Percentiles rank a stretch among this genome's conserved stretches.
Conservation (phyloP, 2,329 filamentous ascomycete species). For the Arthrinium phaeospermum region DNA sequence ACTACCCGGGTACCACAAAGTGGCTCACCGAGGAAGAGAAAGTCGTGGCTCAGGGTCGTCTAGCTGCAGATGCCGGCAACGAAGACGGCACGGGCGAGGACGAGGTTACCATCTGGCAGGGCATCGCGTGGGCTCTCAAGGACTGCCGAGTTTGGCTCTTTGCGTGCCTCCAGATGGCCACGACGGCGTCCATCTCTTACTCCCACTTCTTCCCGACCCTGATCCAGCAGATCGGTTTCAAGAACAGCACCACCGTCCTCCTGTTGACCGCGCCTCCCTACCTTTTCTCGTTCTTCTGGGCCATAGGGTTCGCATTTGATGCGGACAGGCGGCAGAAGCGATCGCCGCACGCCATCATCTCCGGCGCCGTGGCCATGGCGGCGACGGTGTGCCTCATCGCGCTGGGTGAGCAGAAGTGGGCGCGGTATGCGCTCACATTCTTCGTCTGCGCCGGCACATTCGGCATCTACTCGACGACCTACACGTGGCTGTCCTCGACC, state of each 20-base stretch:
- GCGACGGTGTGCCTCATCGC: constrained; percentile 31
- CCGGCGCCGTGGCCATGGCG: constrained; percentile 46
- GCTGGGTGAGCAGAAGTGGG: constrained; percentile 8
- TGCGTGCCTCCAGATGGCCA: constrained; percentile 53
- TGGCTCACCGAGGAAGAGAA: constrained; percentile 21
- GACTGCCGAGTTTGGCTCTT: constrained; percentile 52
- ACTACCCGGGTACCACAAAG: constrained; percentile 20
- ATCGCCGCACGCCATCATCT: constrained; percentile 51
- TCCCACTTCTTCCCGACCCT: constrained; percentile 41
- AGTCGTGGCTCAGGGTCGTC: constrained; percentile 15
- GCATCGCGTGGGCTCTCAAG: constrained; percentile 46
- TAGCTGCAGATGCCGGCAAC: constrained; percentile 35
- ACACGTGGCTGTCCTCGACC: constrained; percentile 48
- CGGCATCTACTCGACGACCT: constrained; percentile 49
- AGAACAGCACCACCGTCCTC: constrained; percentile 48
- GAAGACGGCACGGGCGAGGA: constrained; percentile 30
- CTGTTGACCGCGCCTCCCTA: constrained; percentile 53
- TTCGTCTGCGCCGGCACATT: constrained; percentile 40
- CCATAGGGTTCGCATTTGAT: constrained; percentile 44
- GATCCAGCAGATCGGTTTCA: constrained; percentile 49
- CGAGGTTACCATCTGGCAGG: constrained; percentile 43
- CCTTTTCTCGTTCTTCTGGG: constrained; percentile 36
- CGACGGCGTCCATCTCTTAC: constrained; percentile 38
- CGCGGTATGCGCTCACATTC: constrained; percentile 26
- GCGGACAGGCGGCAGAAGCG: constrained; percentile 53